phyloP scores from a whole-genome alignment of 768 basidiomycete genomes.

The Pulveroboletus sp. region DNA sequence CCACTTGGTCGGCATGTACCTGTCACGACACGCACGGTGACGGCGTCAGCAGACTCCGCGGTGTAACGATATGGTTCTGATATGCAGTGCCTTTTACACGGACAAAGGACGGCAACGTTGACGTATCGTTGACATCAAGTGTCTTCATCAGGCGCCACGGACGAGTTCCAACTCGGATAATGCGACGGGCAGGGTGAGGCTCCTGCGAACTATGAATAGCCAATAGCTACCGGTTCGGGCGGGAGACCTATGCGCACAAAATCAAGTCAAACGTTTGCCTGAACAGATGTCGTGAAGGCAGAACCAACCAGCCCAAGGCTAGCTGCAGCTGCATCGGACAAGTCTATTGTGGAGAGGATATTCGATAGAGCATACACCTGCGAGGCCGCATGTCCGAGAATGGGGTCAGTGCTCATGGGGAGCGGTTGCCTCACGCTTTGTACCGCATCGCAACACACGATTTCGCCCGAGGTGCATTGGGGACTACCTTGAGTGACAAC shows the following conservation, averaged over 20 bases:
- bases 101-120: neutral
- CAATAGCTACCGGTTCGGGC: neutral
- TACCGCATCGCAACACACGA: slow-evolving; percentile 8
- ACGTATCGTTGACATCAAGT: neutral
- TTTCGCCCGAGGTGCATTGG: slow-evolving; percentile 6
- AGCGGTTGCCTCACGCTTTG: slow-evolving; percentile 5
- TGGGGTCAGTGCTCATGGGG: neutral
- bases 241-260: neutral
- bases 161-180: neutral
- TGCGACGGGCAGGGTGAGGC: too few relatives aligned
- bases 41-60: too few relatives aligned
- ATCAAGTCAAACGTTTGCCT: neutral
- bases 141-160: neutral
- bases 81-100: too few relatives aligned
- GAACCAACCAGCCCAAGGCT: slow-evolving; percentile 9
- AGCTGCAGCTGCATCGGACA: too few relatives aligned
- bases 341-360: slow-evolving; percentile 1
- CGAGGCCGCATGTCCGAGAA: neutral
- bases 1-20: too few relatives aligned
- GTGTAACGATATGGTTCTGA: too few relatives aligned
- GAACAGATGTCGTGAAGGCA: neutral
- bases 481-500: slow-evolving; percentile 4
- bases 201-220: too few relatives aligned
- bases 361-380: slow-evolving; percentile 6
- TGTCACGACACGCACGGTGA: neutral